Base-by-base conservation (phyloP, 768 basidiomycete species). In the Tephrocybe sp. region DNA sequence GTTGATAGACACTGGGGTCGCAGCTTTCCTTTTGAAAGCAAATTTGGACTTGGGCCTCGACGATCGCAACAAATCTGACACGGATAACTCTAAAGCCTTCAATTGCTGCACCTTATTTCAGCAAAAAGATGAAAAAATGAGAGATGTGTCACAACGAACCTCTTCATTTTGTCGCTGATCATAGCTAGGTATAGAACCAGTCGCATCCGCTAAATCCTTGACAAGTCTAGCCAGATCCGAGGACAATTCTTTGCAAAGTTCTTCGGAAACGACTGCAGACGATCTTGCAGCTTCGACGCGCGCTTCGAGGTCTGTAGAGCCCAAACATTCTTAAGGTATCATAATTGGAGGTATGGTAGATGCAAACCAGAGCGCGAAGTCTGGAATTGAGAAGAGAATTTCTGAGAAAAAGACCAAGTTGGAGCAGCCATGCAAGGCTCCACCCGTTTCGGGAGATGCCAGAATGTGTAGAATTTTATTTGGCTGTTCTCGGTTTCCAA, bases 131-230 rank as follows among this genome's bases (percentile, higher is more conserved):
- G 36, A 32, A 43, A 20, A 48, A 17, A 32, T 53, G 34, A 18
- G 21, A 26, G 14, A 38, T 17, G 18, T 36, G 18, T 11, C 30
- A 47, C 9, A 21, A 72, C 83, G 48, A 58, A 90, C 89, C 59
- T 72, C 68, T 64, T 87, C 86, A 61, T 77, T 86, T 60, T 84
- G 84, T 48, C 84, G 77, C 61, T 87, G 89, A 65, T 90, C 88
- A 61, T 89, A 90, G 33, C 77, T 72, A 3, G 89, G 85, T 39
- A 93, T 68, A 51, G 77, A 81, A 6, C 77, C 76, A 8, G 79
- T 81, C 4, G 85, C 88, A 62, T 84, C 86, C 5, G 75, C 71
- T 15, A 92, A 73, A 20, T 72, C 73, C 59, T 85, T 91, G 38
- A 80, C 73, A 38, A 90, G 65, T 53, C 78, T 80, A 3, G 83